A percentile compares a stretch with the other conserved stretches of the same genome.
Conservation (phyloP, 2,329 filamentous ascomycete genomes). For the Aureobasidium lini region DNA sequence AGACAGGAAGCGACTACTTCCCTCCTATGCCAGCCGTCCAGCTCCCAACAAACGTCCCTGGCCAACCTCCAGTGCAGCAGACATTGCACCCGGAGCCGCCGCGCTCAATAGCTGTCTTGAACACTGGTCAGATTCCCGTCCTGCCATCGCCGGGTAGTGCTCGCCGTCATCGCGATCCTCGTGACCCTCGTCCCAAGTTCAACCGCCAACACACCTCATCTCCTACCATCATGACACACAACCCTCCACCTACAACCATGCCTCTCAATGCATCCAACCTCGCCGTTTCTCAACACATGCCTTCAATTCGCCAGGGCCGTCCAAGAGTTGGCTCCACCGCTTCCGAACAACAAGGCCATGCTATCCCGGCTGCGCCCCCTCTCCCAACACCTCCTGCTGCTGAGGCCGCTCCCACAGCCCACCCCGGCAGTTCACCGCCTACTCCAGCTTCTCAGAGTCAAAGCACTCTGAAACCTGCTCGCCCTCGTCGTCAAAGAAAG, state of each 20-base stretch:
- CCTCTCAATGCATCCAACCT: conserved; percentile 24
- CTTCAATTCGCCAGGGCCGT: conserved; percentile 23
- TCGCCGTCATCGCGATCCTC: conserved; percentile 30
- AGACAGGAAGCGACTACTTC: conserved; percentile 74
- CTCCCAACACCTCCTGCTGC: conserved; percentile 48
- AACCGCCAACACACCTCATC: conserved; percentile 72
- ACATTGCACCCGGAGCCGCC: conserved; percentile 38
- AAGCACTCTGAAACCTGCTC: conserved; percentile 12
- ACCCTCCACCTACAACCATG: conserved; percentile 21
- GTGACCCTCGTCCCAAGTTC: conserved; percentile 48
- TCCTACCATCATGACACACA: conserved; percentile 58
- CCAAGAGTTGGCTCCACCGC: conserved; percentile 34
- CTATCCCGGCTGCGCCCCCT: conserved; percentile 39
- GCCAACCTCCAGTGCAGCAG: conserved; percentile 27
- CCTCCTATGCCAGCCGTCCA: conserved; percentile 54
- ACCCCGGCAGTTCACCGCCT: conserved; percentile 24
- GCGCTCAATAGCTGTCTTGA: conserved; percentile 72
- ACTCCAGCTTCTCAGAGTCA: conserved; percentile 23
- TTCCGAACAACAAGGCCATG: conserved; percentile 38
- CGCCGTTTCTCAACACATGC: conserved; percentile 33
- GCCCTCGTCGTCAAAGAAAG: conserved; percentile 15
- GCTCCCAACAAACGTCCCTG: conserved; percentile 32
- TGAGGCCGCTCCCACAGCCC: conserved; percentile 22
- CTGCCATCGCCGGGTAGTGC: conserved; percentile 75
- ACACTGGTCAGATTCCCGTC: conserved; percentile 69